phyloP scores from a whole-genome alignment of 75 land plant genomes.

The Picea sitchensis region DNA sequence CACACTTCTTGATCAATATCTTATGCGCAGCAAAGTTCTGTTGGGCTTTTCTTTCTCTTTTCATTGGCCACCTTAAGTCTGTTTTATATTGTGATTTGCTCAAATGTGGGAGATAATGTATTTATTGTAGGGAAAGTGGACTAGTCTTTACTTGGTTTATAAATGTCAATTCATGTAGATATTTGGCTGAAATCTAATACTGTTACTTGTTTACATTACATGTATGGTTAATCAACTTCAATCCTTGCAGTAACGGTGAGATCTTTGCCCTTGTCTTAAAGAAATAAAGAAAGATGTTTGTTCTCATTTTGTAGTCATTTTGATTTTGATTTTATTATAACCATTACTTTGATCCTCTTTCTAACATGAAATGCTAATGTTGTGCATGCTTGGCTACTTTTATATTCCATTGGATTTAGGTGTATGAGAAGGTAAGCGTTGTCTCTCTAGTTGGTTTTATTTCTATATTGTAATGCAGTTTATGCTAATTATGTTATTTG shows the following conservation, averaged over 20 bases:
- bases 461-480: neutral
- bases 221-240: neutral
- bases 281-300: neutral
- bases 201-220: neutral
- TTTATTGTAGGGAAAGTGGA: neutral
- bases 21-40: neutral
- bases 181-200: constrained; percentile 3
- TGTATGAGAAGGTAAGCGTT: constrained; percentile 84
- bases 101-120: neutral
- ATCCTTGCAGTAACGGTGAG: constrained; percentile 59
- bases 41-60: neutral
- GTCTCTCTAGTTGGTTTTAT: neutral
- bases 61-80: neutral
- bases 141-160: neutral
- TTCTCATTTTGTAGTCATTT: neutral
- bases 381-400: constrained; percentile 10
- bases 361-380: constrained; percentile 5
- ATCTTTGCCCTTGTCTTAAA: neutral
- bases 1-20: neutral
- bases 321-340: neutral
- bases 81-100: constrained; percentile 4
- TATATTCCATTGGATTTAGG: constrained; percentile 39
- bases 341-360: neutral
- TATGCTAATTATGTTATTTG: constrained; percentile 1
- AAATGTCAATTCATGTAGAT: neutral